Base-by-base conservation (phyloP, 164 flowering plant genomes). In the Liriodendron chinense region DNA sequence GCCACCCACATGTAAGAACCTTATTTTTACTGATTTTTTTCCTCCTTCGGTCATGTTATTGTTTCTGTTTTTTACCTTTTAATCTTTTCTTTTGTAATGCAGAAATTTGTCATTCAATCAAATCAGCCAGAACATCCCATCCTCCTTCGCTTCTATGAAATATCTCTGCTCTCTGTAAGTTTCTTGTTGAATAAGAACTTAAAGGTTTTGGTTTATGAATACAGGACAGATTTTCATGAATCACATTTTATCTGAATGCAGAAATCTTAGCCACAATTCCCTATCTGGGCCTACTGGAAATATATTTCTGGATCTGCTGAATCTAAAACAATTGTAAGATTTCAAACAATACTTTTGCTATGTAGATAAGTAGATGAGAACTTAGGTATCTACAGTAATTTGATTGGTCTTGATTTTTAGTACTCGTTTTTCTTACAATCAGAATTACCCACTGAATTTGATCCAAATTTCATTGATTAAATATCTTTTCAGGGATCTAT, bases 261-360 rank as follows among this genome's bases (percentile, higher is more conserved):
- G 98, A 84, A 94, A 92, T 78, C 76, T 94, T 79, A 91, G 96
- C 84, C 92, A 89, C 82, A 94, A 94, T 77, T 74, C 69, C 4
- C 70, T 94, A 69, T 85, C 88, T 80, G 97, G 98, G 74, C 85
- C 92, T 1, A 75, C 92, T 62, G 96, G 94, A 66, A 81, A 89
- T 82, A 87, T 92, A 48, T 94, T 94, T 69, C 80, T 75, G 24
- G 91, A 86, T 72, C 78, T 91, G 14, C 71, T 78, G 67, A 79
- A 81, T 80, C 83, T 94, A 23, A 86, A 76, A 80, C 88, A 82
- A 74, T 84, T 94, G 97, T 26, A 26, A 26, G 28, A 26, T 26
- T 26, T 26, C 28, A 26, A 26, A 26, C 28, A 26, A 26, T 2
- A 26, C 28, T 26, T 26, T 26, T 26, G 28, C 28, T 26, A 26